phyloP scores from a whole-genome alignment of 257 asterid species.

The Misopates orontium region DNA sequence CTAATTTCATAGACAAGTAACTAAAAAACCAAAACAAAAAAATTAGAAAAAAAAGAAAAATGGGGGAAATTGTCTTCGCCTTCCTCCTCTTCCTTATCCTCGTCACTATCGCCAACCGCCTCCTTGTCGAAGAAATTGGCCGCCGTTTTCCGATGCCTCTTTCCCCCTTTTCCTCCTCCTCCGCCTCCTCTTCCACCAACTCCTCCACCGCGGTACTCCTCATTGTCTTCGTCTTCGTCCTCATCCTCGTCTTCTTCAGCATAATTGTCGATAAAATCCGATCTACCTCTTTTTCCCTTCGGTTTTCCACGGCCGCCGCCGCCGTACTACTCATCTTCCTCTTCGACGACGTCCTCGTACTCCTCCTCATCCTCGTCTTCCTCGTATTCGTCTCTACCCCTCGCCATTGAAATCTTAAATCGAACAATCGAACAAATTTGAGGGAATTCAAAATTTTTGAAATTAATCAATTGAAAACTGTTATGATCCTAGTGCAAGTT shows the following conservation, averaged over 20 bases:
- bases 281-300: conserved; percentile 64
- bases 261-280: conserved; percentile 66
- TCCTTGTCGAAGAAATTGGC: conserved; percentile 62
- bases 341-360: conserved; percentile 55
- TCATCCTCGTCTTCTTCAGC: conserved; percentile 88
- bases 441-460: background rate
- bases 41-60: too few relatives aligned
- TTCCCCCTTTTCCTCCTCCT: conserved; percentile 46
- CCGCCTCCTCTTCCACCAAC: conserved; percentile 36
- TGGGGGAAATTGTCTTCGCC: too few relatives aligned
- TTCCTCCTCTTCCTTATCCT: conserved; percentile 91
- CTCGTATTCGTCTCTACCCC: conserved; percentile 60
- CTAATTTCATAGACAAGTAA: too few relatives aligned
- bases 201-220: conserved; percentile 42
- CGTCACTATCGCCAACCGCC: conserved; percentile 81
- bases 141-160: background rate
- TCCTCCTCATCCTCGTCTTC: conserved; percentile 69
- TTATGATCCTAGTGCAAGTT: too few relatives aligned
- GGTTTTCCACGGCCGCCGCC: conserved; percentile 66
- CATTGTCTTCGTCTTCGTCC: conserved; percentile 80
- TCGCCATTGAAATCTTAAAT: conserved; percentile 44
- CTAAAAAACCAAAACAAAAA: too few relatives aligned
- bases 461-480: too few relatives aligned
- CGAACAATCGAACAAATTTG: background rate
- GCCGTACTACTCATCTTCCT: conserved; percentile 58